Base-by-base conservation (phyloP, 129 eudicot species). In the Flaveria trinervia region DNA sequence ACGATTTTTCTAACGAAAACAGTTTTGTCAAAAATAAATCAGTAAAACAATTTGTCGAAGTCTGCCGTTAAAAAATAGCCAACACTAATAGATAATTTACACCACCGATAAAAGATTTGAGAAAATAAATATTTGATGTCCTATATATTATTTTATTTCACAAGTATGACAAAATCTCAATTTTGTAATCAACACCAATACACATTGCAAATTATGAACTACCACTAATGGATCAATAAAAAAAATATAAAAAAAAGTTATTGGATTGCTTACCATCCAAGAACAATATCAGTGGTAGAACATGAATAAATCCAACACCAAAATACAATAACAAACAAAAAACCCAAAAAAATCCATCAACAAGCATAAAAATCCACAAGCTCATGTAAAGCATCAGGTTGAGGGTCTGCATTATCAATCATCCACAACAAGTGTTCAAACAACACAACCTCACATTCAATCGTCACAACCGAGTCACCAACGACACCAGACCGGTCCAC, bases 381-480 rank as follows among this genome's bases (percentile, higher is more conserved):
- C 75, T 75, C 84, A 65, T 80, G 82, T 70, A 78, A 84, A 71
- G 80, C 72, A 64, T 74, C 81, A 15, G 79, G 82, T 65, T 82
- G 82, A 71, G 82, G 75, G 72, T 82, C 85, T 0, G 75, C 85
- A 67, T 77, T 82, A 18, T 82, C 82, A 51, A 82, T 77, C 85
- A 82, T 82, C 85, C 85, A 82, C 62, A 82, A 36, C 14, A 82
- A 61, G 45, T 82, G 85, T 44, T 82, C 85, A 22, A 82, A 82
- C 85, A 82, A 54, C 55, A 82, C 85, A 56, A 82, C 85, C 46
- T 82, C 85, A 12, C 85, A 82, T 1, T 77, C 85, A 20, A 82
- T 67, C 7, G 77, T 77, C 36, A 70, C 76, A 59, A 28, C 62
- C 3, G 69, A 22, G 3, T 7, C 5, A 43, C 76, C 85, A 44